Evolutionary conservation across 2,329 filamentous ascomycete genomes (phyloP), one percentile per base, ranked within the genome.

Genomic region (Paecilomyces sp.): DNA sequence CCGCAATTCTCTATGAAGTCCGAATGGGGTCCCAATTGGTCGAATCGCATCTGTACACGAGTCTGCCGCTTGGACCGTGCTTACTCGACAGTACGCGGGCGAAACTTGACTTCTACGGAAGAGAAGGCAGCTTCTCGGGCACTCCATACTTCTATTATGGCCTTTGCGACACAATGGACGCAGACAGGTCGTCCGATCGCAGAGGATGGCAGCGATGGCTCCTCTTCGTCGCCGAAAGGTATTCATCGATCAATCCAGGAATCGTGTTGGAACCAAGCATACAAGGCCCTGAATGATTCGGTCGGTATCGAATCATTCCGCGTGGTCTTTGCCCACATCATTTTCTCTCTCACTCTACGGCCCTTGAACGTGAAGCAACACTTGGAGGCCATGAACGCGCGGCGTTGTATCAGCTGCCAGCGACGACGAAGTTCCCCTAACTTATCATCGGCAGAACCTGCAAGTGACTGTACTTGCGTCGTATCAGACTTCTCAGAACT

Each of bases 331-430:
- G 77, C 77, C 28, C 74, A 78, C 52, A 76, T 80, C 24, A 74
- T 80, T 5, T 79, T 80, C 60, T 76, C 77, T n/a, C 64, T 80
- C 54, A 77, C 76, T 0, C 77, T 79, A 62, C 70, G 71, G 57
- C 77, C 77, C 5, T 60, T 72, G 11, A 67, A 75, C 9, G 58
- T 53, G 22, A 30, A 13, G 22, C 51, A 53, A 30, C 51, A 53
- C 25, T 3, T 53, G 11, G 51, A 53, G 24, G 28, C 13, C 22
- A 53, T 53, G 51, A 30, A 53, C 8, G 51, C 51, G 13, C 51
- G 51, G 11, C 51, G 51, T 9, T 25, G 51, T 25, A 25, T 18
- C 51, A 30, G 22, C 51, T 53, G 51, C 13, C 18, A 53, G 3
- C 28, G 12, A 11, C 12, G 22, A 30, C 51, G 51, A 13, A 22